phyloP scores from a whole-genome alignment of 2,329 filamentous ascomycete genomes.

The Pseudocercospora fijiensis region DNA sequence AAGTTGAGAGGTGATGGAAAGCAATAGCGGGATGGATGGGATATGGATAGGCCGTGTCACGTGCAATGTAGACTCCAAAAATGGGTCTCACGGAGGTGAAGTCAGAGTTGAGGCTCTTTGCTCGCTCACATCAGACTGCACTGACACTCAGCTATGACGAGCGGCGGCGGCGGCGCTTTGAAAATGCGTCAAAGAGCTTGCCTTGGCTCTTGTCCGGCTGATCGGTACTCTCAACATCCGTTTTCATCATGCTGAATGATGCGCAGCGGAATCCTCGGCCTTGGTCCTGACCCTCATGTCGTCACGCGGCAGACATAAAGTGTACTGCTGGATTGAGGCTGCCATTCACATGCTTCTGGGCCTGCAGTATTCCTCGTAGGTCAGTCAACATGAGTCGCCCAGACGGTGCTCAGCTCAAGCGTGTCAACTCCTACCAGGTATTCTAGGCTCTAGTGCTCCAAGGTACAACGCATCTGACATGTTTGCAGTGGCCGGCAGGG shows the following conservation, averaged over 20 bases:
- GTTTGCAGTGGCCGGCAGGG: conserved; percentile 64
- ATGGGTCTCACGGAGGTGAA: background rate
- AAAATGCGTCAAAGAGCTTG: background rate
- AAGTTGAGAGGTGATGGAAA: no score
- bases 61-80: background rate
- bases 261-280: conserved; percentile 4
- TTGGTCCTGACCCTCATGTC: background rate
- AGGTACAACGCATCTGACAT: conserved; percentile 12
- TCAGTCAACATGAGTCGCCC: conserved; percentile 15
- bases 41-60: no score
- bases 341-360: background rate
- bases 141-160: background rate
- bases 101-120: background rate
- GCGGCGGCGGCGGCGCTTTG: background rate
- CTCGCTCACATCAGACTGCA: background rate
- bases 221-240: background rate
- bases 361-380: background rate
- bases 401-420: conserved; percentile 30
- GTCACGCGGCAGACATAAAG: background rate
- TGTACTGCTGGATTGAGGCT: background rate
- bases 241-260: conserved; percentile 6
- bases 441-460: conserved; percentile 13
- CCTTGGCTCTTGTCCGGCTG: background rate
- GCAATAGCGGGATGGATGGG: no score
- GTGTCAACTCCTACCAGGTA: conserved; percentile 36